Evolutionary conservation across 768 basidiomycete species (phyloP).

Genomic region (Termitomyces sp.): DNA sequence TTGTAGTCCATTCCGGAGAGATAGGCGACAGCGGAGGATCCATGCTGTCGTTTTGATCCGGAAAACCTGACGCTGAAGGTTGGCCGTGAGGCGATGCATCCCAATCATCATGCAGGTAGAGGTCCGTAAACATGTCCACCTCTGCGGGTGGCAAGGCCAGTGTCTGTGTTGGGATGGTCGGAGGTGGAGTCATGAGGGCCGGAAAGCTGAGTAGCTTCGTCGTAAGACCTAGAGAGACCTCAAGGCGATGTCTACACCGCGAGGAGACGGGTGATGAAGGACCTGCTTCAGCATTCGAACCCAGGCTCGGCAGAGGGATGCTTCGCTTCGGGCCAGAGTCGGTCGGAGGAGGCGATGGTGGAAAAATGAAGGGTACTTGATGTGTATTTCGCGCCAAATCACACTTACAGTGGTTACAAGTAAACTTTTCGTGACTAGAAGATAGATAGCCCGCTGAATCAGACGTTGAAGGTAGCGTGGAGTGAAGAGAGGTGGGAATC

Average conservation of each 20-base stretch:
- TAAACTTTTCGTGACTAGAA: constrained; percentile 1
- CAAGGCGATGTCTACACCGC: constrained; percentile 25
- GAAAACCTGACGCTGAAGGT: constrained; percentile 2
- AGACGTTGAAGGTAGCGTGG: constrained; percentile 3
- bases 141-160: constrained; percentile 28
- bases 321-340: constrained; percentile 21
- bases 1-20: constrained; percentile 15
- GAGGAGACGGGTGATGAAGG: background rate
- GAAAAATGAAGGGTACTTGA: constrained; percentile 1
- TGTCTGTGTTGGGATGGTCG: constrained; percentile 33
- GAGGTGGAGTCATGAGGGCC: constrained; percentile 35
- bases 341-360: constrained; percentile 23
- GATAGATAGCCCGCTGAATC: constrained; percentile 11
- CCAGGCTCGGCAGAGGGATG: constrained; percentile 19
- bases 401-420: background rate
- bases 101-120: constrained; percentile 9
- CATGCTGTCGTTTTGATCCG: background rate
- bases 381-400: background rate
- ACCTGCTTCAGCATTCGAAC: constrained; percentile 1
- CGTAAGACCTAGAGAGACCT: constrained; percentile 21
- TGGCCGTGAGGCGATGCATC: constrained; percentile 5
- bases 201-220: constrained; percentile 22
- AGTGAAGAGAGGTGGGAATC: background rate
- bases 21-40: constrained; percentile 11
- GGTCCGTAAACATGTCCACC: constrained; percentile 14